Base-by-base conservation (phyloP, 1,284 basidiomycete genomes). In the Boletus austroedulis region DNA sequence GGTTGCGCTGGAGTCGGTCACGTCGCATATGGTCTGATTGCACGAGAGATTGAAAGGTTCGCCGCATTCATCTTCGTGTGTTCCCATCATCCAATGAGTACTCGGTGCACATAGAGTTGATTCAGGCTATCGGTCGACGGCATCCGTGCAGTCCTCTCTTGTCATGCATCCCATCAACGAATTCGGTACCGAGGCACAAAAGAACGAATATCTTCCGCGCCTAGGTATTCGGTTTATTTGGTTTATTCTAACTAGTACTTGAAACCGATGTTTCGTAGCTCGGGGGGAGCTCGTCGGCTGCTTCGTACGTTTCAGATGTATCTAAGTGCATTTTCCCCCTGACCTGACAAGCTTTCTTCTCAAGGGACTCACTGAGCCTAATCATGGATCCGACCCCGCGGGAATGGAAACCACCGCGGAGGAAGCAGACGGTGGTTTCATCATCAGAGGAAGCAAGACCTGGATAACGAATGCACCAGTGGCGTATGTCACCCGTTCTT, bases 81-180 rank as follows among this genome's bases (percentile, higher is more conserved):
- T 6, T 44, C 4, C 24, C 43, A 26, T 23, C 23, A 21, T 44
- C 14, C 15, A n/a, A 50, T 50, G 55, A 62, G 21, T 50, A 2
- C 14, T 19, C 31, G 7, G 31, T 47, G 36, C 48, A 11, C 14
- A 12, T 52, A 92, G 92, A 54, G 87, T 99, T 41, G 96, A 99
- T 74, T 97, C 94, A 1, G 96, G 96, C 4, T 98, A 97, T 72
- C 88, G 95, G 36, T 95, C 92, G 7, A 95, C 89, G n/a, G 90
- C 95, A 72, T 95, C 92, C 29, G 96, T 99, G 1, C 96, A 99
- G 73, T 94, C 91, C 0, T 96, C 94, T 7, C 82, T 99, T 34
- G 94, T 96, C n/a, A 99, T 99, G 95, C 93, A 96, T 70, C 94
- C 96, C 5, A 98, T 98, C 71, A 80, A 94, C 74, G 91, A 90